A percentile compares a stretch with the other conserved stretches of the same genome.
phyloP scores from a whole-genome alignment of 768 basidiomycete species.

The Obba rivulosa region DNA sequence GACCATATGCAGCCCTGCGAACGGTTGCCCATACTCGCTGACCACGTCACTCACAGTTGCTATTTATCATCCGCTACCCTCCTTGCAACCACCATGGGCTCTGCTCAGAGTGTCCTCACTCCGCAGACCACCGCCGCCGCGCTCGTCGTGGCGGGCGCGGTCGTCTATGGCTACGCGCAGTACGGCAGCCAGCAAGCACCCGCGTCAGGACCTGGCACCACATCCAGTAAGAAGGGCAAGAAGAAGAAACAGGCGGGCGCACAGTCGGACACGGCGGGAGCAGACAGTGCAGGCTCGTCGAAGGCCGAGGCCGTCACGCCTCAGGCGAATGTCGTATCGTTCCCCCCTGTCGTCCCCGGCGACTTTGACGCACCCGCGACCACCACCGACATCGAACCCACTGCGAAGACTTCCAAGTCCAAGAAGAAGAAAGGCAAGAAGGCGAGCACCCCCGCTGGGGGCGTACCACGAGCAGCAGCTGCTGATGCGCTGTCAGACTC shows the following conservation, averaged over 20 bases:
- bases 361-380: conserved; percentile 30
- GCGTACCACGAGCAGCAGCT: conserved; percentile 4
- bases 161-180: conserved; percentile 17
- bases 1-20: conserved; percentile 1
- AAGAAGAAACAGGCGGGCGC: conserved; percentile 17
- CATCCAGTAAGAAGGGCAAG: conserved; percentile 14
- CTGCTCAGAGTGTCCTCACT: conserved; percentile 15
- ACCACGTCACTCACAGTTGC: neutral
- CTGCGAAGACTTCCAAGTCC: conserved; percentile 32
- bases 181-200: conserved; percentile 16
- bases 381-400: conserved; percentile 7
- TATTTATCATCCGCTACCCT: neutral
- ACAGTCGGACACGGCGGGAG: neutral
- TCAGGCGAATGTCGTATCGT: conserved; percentile 25
- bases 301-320: conserved; percentile 2
- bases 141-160: conserved; percentile 15
- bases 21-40: neutral
- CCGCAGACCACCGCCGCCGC: conserved; percentile 6
- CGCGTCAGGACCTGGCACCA: conserved; percentile 2
- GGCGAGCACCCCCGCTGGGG: conserved; percentile 8
- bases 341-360: conserved; percentile 40
- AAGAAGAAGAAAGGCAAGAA: conserved; percentile 40
- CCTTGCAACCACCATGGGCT: conserved; percentile 13
- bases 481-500: conserved; percentile 22
- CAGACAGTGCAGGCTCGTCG: neutral